Percentiles rank a stretch among this genome's conserved stretches.
Evolutionary conservation across 2,329 filamentous ascomycete genomes (phyloP).

Genomic region (Aureobasidium sp.): DNA sequence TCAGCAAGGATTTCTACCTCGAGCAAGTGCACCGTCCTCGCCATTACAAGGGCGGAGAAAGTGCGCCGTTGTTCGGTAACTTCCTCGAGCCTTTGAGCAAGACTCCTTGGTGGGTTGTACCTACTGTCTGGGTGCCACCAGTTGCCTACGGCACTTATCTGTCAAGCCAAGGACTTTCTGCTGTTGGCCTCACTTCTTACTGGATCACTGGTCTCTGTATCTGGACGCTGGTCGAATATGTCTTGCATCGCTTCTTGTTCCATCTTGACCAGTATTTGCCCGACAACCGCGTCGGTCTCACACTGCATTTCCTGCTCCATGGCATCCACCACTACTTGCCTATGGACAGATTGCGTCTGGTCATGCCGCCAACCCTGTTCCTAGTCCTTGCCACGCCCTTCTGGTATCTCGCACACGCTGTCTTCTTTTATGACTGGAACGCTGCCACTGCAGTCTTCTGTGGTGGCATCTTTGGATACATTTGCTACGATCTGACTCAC

Average conservation of each 20-base stretch:
- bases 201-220: slow-evolving; percentile 65
- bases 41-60: slow-evolving; percentile 89
- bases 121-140: slow-evolving; percentile 74
- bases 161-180: slow-evolving; percentile 53
- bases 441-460: slow-evolving; percentile 71
- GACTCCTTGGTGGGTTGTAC: slow-evolving; percentile 91
- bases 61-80: slow-evolving; percentile 92
- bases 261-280: slow-evolving; percentile 91
- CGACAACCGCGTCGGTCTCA: slow-evolving; percentile 82
- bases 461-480: slow-evolving; percentile 89
- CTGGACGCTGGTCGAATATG: slow-evolving; percentile 89
- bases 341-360: slow-evolving; percentile 96
- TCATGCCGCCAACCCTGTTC: slow-evolving; percentile 93
- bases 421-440: slow-evolving; percentile 84
- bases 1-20: slow-evolving; percentile 92
- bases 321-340: slow-evolving; percentile 97
- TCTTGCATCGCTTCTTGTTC: slow-evolving; percentile 83
- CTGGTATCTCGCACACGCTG: slow-evolving; percentile 77
- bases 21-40: slow-evolving; percentile 92
- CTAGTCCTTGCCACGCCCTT: slow-evolving; percentile 77
- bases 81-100: slow-evolving; percentile 95
- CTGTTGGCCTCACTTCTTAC: slow-evolving; percentile 47
- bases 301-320: slow-evolving; percentile 85
- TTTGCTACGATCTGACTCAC: slow-evolving; percentile 94
- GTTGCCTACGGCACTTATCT: slow-evolving; percentile 65